Evolutionary conservation across 305 asterid species (phyloP).

Genomic region (Fraxinus paxiana): DNA sequence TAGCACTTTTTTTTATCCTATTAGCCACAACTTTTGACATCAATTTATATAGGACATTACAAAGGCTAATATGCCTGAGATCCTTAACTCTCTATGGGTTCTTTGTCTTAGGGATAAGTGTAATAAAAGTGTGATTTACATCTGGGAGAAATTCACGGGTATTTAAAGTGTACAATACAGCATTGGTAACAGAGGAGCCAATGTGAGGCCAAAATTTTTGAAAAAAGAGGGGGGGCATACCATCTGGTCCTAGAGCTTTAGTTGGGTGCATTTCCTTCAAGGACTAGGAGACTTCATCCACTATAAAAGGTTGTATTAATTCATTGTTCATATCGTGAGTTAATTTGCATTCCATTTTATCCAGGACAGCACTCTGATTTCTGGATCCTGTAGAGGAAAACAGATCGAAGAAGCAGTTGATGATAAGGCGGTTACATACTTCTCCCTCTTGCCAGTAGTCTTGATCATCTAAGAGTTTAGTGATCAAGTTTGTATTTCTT

Average conservation of each 20-base stretch:
- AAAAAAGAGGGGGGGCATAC: background rate
- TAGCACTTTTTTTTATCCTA: background rate
- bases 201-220: background rate
- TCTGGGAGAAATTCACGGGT: background rate
- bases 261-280: background rate
- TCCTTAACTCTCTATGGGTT: background rate
- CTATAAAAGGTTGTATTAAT: background rate
- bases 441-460: background rate
- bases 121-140: background rate
- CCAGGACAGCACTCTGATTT: background rate
- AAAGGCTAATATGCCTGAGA: background rate
- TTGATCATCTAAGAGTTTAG: background rate
- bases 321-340: background rate
- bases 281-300: background rate
- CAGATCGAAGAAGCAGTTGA: background rate
- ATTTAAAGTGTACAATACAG: background rate
- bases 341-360: background rate
- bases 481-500: background rate
- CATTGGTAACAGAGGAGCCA: background rate
- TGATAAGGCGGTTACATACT: background rate
- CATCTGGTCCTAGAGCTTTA: background rate
- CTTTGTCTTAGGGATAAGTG: background rate
- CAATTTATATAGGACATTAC: background rate
- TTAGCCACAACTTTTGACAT: background rate
- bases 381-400: background rate